phyloP scores from a whole-genome alignment of 257 asterid genomes.

The Solanum bulbocastanum region DNA sequence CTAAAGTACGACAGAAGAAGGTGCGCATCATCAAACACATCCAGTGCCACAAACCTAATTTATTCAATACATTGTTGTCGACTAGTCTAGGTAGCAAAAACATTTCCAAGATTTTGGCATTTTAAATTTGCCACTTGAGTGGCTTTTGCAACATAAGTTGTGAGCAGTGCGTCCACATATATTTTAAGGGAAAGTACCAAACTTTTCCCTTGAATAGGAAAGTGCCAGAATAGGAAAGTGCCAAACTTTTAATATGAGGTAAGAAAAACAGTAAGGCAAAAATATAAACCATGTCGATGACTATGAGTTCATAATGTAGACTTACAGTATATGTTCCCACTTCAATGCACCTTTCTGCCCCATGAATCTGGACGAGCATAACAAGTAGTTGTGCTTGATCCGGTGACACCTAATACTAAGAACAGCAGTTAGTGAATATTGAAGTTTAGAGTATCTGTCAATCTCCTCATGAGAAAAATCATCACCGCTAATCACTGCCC shows the following conservation, averaged over 20 bases:
- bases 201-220: neutral
- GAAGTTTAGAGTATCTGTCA: neutral
- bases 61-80: neutral
- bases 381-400: slow-evolving; percentile 97
- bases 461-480: neutral
- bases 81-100: neutral
- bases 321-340: slow-evolving; percentile 85
- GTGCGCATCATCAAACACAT: neutral
- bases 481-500: neutral
- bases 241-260: neutral
- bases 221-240: neutral
- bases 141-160: neutral
- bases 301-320: neutral
- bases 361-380: slow-evolving; percentile 75
- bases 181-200: neutral
- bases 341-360: slow-evolving; percentile 90
- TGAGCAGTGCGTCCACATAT: neutral
- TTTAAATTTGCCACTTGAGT: neutral
- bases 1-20: neutral
- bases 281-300: neutral
- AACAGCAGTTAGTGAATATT: neutral
- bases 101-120: neutral
- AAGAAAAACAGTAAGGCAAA: neutral
- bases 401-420: slow-evolving; percentile 58
- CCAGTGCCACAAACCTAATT: neutral